Evolutionary conservation across 768 basidiomycete genomes (phyloP).

Genomic region (Trametopsis cervina): DNA sequence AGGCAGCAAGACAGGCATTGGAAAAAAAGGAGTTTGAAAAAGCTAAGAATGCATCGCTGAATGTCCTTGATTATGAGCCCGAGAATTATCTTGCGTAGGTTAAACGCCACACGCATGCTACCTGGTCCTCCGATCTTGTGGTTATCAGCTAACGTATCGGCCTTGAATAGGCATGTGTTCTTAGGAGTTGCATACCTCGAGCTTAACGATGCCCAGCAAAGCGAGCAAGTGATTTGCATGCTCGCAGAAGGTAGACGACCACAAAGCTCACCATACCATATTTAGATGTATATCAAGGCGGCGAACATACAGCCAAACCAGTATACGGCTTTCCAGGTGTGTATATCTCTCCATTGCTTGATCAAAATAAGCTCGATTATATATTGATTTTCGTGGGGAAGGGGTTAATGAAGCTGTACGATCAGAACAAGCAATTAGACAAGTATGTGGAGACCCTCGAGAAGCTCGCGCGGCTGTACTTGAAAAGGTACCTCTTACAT

Average conservation of each 20-base stretch:
- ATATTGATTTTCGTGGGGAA: constrained; percentile 21
- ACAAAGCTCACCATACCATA: constrained; percentile 15
- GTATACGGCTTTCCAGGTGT: constrained; percentile 79
- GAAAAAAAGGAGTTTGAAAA: constrained; percentile 65
- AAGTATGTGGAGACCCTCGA: constrained; percentile 46
- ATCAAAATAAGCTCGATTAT: neutral
- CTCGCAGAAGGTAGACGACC: neutral
- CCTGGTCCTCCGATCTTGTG: too few species aligned
- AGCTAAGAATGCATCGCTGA: constrained; percentile 60
- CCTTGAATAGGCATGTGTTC: constrained; percentile 73
- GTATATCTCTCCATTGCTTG: constrained; percentile 7
- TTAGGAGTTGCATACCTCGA: constrained; percentile 76
- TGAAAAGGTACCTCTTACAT: constrained; percentile 38
- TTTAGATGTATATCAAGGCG: constrained; percentile 73
- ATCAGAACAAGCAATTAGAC: constrained; percentile 53
- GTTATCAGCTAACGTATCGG: too few species aligned
- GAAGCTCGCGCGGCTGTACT: constrained; percentile 51
- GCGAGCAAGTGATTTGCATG: constrained; percentile 71
- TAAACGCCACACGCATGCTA: neutral
- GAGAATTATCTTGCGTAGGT: constrained; percentile 50
- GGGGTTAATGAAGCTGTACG: constrained; percentile 73
- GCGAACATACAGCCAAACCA: constrained; percentile 62
- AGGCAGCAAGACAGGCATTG: constrained; percentile 69
- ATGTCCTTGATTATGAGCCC: constrained; percentile 68
- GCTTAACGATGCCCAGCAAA: constrained; percentile 58